Evolutionary conservation across 345 rosid genomes (phyloP).

Genomic region (Brassica incana): DNA sequence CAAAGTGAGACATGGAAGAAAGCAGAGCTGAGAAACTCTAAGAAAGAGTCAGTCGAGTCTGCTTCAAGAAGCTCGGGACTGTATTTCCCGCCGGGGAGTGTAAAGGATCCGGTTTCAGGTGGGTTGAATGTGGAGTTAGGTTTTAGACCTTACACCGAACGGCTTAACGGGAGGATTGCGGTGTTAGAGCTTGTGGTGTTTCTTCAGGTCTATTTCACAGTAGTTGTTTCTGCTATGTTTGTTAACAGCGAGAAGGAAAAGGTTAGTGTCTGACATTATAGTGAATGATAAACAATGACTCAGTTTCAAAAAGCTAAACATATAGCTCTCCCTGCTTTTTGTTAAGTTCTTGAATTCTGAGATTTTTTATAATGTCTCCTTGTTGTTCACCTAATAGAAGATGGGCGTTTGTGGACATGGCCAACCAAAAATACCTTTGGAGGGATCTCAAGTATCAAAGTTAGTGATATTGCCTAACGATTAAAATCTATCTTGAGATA

Average conservation of each 20-base stretch:
- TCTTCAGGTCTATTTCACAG: conserved; percentile 69
- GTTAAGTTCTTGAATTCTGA: too few relatives aligned
- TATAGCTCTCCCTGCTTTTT: too few relatives aligned
- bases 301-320: too few relatives aligned
- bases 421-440: too few relatives aligned
- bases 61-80: conserved; percentile 44
- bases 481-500: too few relatives aligned
- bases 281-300: too few relatives aligned
- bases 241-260: conserved; percentile 77
- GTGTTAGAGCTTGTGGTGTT: conserved; percentile 66
- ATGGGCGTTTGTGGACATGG: too few relatives aligned
- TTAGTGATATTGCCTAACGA: too few relatives aligned
- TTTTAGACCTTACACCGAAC: conserved; percentile 68
- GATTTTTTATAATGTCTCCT: too few relatives aligned
- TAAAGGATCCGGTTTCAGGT: conserved; percentile 62
- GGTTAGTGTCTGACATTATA: conserved; percentile 50
- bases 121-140: conserved; percentile 83
- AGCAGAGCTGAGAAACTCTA: conserved; percentile 71
- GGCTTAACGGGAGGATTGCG: conserved; percentile 71
- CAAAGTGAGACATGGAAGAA: conserved; percentile 80
- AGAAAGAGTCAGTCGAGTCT: conserved; percentile 46
- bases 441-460: too few relatives aligned
- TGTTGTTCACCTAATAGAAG: too few relatives aligned
- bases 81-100: conserved; percentile 71
- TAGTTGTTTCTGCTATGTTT: conserved; percentile 61